Conservation (phyloP, 192 early-diverging fungal genomes). For the Rhizoclosmatium globosum region DNA sequence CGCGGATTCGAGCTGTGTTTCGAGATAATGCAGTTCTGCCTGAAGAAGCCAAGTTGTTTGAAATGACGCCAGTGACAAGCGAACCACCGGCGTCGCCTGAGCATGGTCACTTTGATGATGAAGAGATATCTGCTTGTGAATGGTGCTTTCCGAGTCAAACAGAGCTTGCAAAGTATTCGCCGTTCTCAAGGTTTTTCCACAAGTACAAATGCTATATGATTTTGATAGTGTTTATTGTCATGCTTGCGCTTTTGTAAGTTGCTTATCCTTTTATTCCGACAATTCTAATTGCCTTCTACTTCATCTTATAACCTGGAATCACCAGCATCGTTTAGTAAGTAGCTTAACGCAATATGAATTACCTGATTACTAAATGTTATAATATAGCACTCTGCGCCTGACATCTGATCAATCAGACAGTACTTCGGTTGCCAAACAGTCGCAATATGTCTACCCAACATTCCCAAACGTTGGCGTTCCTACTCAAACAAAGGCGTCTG, state of each 20-base stretch:
- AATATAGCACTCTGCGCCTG: no score
- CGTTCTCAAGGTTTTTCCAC: constrained; percentile 3
- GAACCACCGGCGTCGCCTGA: constrained; percentile 37
- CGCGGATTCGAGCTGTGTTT: constrained; percentile 58
- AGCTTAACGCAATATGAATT: no score
- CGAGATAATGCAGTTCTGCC: constrained; percentile 59
- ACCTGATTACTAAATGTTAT: no score
- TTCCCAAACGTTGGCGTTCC: no score
- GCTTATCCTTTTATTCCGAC: neutral
- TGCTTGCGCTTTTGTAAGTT: constrained; percentile 30
- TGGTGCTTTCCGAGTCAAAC: constrained; percentile 26
- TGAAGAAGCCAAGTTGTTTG: constrained; percentile 67
- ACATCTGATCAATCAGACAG: no score
- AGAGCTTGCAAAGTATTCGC: neutral
- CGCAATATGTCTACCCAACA: no score
- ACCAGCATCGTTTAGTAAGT: neutral
- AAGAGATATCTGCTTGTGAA: constrained; percentile 1
- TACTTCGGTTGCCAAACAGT: no score
- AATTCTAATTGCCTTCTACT: neutral
- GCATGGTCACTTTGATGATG: neutral
- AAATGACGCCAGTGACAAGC: constrained; percentile 66
- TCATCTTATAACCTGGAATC: neutral
- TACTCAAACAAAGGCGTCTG: no score
- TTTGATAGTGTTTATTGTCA: constrained; percentile 12
- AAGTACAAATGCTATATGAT: constrained; percentile 15